These are phyloP conservation scores for Salix purpurea DNA, from an alignment of 345 rosid genomes.

Conservation along the genomic window DNA sequence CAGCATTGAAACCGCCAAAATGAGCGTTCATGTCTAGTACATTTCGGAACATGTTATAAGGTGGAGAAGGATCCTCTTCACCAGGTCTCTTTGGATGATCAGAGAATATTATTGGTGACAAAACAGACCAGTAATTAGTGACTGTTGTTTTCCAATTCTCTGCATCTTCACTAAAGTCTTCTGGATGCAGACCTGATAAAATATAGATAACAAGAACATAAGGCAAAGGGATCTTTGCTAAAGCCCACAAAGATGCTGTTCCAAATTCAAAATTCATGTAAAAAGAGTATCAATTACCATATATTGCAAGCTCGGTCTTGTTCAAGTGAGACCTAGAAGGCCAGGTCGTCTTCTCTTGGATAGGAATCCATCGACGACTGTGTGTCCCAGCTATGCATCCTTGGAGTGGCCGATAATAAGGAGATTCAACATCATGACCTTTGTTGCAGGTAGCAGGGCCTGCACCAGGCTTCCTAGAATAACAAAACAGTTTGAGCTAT, in stretches of 20 bases:
- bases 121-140: slow-evolving; percentile 85
- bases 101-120: slow-evolving; percentile 94
- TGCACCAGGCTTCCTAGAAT: slow-evolving; percentile 68
- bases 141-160: slow-evolving; percentile 57
- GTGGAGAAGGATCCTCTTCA: slow-evolving; percentile 96
- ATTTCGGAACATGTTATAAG: slow-evolving; percentile 93
- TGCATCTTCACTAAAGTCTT: slow-evolving; percentile 61
- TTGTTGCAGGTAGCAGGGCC: slow-evolving; percentile 72
- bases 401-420: slow-evolving; percentile 83
- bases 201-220: background rate
- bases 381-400: slow-evolving; percentile 78
- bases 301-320: slow-evolving; percentile 68
- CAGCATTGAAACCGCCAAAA: slow-evolving; percentile 85
- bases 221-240: background rate
- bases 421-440: slow-evolving; percentile 81
- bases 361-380: slow-evolving; percentile 85
- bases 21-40: slow-evolving; percentile 96
- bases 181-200: slow-evolving; percentile 60
- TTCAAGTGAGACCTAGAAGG: slow-evolving; percentile 75
- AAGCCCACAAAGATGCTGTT: background rate
- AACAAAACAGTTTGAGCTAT: slow-evolving; percentile 8
- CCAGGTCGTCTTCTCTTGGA: slow-evolving; percentile 72
- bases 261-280: background rate
- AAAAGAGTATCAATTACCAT: slow-evolving; percentile 44
- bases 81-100: slow-evolving; percentile 99